phyloP scores from a whole-genome alignment of 2,329 filamentous ascomycete species.

The Colletotrichum sidae region DNA sequence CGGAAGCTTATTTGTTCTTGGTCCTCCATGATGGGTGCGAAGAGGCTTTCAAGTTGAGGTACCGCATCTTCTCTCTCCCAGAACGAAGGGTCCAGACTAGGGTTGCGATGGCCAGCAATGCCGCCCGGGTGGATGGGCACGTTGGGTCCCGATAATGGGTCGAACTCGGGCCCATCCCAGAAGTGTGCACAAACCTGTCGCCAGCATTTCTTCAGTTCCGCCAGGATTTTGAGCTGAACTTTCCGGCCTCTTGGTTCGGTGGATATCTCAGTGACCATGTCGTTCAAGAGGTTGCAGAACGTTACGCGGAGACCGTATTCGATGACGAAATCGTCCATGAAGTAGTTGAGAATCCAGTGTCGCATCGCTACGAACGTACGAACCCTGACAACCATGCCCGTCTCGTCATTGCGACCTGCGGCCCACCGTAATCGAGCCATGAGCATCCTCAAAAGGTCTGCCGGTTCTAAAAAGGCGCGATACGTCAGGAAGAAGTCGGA shows the following conservation, averaged over 20 bases:
- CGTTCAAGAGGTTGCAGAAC: slow-evolving; percentile 87
- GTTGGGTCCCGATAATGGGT: slow-evolving; percentile 70
- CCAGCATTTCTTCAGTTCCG: slow-evolving; percentile 98
- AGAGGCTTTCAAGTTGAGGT: slow-evolving; percentile 57
- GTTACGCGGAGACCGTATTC: slow-evolving; percentile 78
- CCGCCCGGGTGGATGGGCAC: slow-evolving; percentile 81
- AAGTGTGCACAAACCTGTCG: slow-evolving; percentile 88
- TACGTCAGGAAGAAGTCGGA: slow-evolving; percentile 99
- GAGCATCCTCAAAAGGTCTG: slow-evolving; percentile 84
- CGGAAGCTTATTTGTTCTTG: slow-evolving; percentile 55
- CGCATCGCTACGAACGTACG: slow-evolving; percentile 94
- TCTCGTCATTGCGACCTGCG: slow-evolving; percentile 80
- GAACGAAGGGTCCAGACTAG: slow-evolving; percentile 64
- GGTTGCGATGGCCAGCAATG: slow-evolving; percentile 70
- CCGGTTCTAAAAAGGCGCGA: slow-evolving; percentile 83
- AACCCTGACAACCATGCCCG: slow-evolving; percentile 93
- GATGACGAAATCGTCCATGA: slow-evolving; percentile 90
- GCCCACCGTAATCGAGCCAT: slow-evolving; percentile 91
- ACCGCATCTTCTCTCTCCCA: slow-evolving; percentile 60
- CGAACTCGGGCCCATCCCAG: slow-evolving; percentile 82
- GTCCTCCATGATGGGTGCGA: slow-evolving; percentile 43
- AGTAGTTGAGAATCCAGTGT: slow-evolving; percentile 99
- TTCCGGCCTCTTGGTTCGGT: slow-evolving; percentile 58
- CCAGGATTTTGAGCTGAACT: slow-evolving; percentile 83
- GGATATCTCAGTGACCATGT: slow-evolving; percentile 67